Evolutionary conservation across 768 basidiomycete genomes (phyloP).

Genomic region (Phanerodontia chrysosporium): DNA sequence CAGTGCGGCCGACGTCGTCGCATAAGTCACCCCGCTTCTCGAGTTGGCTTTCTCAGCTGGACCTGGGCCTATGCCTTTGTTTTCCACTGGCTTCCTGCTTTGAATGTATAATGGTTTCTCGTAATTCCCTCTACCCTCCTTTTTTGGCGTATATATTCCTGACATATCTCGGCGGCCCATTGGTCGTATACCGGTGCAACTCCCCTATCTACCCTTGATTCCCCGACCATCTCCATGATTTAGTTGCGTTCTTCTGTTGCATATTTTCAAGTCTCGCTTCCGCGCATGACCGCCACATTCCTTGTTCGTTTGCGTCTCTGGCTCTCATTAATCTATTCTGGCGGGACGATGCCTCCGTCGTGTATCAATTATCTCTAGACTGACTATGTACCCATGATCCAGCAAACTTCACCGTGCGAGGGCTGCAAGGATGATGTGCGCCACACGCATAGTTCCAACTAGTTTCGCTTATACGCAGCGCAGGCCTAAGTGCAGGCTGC

Average conservation of each 20-base stretch:
- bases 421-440: too few species aligned
- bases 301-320: neutral
- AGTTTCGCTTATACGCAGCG: too few species aligned
- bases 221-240: neutral
- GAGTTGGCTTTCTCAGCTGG: neutral
- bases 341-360: neutral
- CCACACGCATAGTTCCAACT: too few species aligned
- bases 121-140: neutral
- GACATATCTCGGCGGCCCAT: neutral
- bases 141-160: neutral
- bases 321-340: neutral
- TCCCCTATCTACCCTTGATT: neutral
- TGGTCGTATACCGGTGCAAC: neutral
- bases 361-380: neutral
- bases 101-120: neutral
- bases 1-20: slow-evolving; percentile 81
- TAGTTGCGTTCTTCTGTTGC: neutral
- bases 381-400: neutral
- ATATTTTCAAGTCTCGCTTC: neutral
- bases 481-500: too few species aligned
- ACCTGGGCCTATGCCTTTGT: neutral
- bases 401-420: neutral
- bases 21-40: slow-evolving; percentile 37
- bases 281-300: neutral
- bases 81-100: neutral